Base-by-base conservation (phyloP, 73 alveolate genomes). In the Breviolum minutum region DNA sequence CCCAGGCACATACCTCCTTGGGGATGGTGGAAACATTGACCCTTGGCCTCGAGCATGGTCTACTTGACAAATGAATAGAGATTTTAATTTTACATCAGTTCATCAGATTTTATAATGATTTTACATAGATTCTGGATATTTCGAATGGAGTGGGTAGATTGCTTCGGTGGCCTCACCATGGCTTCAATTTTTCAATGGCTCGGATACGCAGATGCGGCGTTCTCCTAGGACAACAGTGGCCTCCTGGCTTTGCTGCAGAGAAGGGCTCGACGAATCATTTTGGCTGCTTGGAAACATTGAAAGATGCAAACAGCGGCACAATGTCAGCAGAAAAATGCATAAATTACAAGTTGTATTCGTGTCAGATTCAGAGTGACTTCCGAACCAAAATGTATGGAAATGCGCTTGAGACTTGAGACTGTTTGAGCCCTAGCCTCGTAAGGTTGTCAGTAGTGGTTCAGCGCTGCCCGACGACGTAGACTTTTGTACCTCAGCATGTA, bases 1-100 rank as follows among this genome's bases (percentile, higher is more conserved):
- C 60, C 61, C 76, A 84, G 93, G 93, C 26, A 84, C 93, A 3
- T 84, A 61, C 61, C 73, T 60, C 76, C 74, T 84, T 16, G 93
- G 93, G 7, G 93, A 84, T 84, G 93, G 93, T 61, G 93, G 93
- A 16, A 84, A 84, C 93, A 61, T 84, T n/a, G 93, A 84, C 93
- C 30, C 93, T 61, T n/a, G 76, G 93, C 93, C 8, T 10, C 16
- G 3, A 24, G 48, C 17, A 22, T 68, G 77, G 17, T 4, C 24
- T 14, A 22, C n/a, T n/a, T n/a, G n/a, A n/a, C n/a, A n/a, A n/a
- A n/a, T n/a, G n/a, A n/a, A n/a, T n/a, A n/a, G n/a, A n/a, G n/a
- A n/a, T n/a, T n/a, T n/a, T n/a, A n/a, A n/a, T n/a, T n/a, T n/a
- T n/a, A n/a, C n/a, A n/a, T n/a, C n/a, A n/a, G n/a, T n/a, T n/a